Base-by-base conservation (phyloP, 2,329 filamentous ascomycete genomes). In the Alternaria angustiovoidea region DNA sequence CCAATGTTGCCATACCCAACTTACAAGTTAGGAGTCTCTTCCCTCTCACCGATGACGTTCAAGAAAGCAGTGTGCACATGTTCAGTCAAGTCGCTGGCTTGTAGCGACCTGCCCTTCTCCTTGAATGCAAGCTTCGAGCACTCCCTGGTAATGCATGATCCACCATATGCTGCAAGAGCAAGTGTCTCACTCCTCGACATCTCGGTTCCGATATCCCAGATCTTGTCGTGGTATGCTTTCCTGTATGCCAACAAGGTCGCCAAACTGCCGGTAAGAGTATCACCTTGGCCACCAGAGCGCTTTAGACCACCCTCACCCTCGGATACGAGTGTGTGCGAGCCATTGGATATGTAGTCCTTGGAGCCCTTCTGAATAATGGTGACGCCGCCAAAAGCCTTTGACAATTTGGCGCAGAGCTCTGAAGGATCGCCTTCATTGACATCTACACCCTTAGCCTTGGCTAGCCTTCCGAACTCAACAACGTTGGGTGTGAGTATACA, bases 401-500 rank as follows among this genome's bases (percentile, higher is more conserved):
- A 89, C 41, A 99, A 81, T 81, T 86, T 90, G 82, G 75, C 82
- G 69, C 88, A 90, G 11, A 93, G 87, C 68, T 85, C 84, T 8
- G 81, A 80, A 44, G 83, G 83, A 56, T 84, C 82, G 46, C 75
- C 81, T 41, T 82, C 82, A 26, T 80, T 76, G 0, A 86, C 83
- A 61, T 93, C 86, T 54, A 97, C 82, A 3, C 88, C 87, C 59
- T 95, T 84, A 2, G 88, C 85, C 77, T 93, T 90, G 59, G 93
- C 94, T 42, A 99, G 79, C 12, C 94, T 85, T 2, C 86, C 89
- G 75, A 98, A 98, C 78, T 99, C 95, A 5, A 96, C 93, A 0
- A 97, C 91, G 66, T 99, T 99, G 1, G 95, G 95, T 42, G 95
- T 99, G 58, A 99, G 81, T 54, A 99, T 92, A 53, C 92, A 96